Evolutionary conservation across 257 asterid species (phyloP).

Genomic region (Plantago ovata): DNA sequence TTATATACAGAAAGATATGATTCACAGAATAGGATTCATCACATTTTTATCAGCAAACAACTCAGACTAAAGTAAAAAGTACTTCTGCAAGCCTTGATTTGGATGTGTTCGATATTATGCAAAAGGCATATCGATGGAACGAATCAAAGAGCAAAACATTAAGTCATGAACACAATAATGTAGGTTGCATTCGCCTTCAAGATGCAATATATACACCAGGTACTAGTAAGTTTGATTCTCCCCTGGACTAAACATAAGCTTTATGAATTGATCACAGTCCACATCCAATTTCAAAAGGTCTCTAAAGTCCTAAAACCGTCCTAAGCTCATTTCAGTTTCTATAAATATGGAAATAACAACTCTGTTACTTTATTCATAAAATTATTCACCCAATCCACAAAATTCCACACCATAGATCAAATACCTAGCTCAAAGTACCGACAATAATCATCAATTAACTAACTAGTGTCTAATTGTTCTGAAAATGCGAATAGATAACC

Average conservation of each 20-base stretch:
- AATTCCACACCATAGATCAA: background rate
- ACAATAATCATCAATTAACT: background rate
- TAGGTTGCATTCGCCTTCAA: background rate
- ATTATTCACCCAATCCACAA: background rate
- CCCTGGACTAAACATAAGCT: background rate
- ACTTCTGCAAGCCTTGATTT: too few relatives aligned
- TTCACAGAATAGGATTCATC: background rate
- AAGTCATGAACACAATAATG: background rate
- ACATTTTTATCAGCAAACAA: background rate
- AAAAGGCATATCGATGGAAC: background rate
- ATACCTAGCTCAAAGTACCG: background rate
- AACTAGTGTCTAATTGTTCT: background rate
- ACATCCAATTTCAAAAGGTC: background rate
- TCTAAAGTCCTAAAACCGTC: background rate
- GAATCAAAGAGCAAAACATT: background rate
- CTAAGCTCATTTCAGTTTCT: background rate
- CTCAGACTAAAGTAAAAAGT: background rate
- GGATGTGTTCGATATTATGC: background rate
- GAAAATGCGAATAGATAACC: background rate
- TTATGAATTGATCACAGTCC: background rate
- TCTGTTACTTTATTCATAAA: background rate
- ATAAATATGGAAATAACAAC: background rate
- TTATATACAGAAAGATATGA: background rate
- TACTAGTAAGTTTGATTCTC: background rate
- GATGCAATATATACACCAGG: background rate